Conservation (phyloP, 1,139 yeast genomes). For the Zygosaccharomyces pseudobailii region DNA sequence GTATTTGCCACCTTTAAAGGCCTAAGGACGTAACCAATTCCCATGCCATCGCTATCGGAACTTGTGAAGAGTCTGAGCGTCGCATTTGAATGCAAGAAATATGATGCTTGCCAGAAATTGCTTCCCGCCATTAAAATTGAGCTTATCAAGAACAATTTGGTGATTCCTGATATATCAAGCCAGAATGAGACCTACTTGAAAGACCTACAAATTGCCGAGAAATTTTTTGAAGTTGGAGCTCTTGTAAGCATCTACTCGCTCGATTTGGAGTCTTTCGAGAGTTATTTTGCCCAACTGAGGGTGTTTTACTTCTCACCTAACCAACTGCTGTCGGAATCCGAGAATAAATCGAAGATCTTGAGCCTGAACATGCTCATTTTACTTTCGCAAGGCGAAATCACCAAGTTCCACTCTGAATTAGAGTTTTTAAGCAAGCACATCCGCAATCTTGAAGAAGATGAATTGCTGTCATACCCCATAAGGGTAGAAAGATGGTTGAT, state of each 20-base stretch:
- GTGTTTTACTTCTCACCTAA: constrained; percentile 57
- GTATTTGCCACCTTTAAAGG: constrained; percentile 14
- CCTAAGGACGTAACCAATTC: background rate
- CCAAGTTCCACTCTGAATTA: constrained; percentile 84
- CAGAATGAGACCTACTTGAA: constrained; percentile 44
- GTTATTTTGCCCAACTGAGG: constrained; percentile 67
- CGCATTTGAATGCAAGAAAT: constrained; percentile 58
- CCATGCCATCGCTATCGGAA: constrained; percentile 38
- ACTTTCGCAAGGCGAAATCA: constrained; percentile 77
- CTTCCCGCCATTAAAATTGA: constrained; percentile 73
- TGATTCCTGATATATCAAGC: constrained; percentile 56
- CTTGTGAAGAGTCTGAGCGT: constrained; percentile 64
- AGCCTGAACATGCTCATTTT: constrained; percentile 73
- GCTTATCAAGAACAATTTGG: constrained; percentile 68
- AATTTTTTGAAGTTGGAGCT: constrained; percentile 84
- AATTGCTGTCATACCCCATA: constrained; percentile 73
- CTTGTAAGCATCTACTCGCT: constrained; percentile 62
- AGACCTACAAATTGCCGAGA: constrained; percentile 74
- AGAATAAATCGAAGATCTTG: constrained; percentile 69
- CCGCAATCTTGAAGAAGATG: constrained; percentile 55
- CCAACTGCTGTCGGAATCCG: constrained; percentile 47
- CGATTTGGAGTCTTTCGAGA: constrained; percentile 63
- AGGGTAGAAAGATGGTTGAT: constrained; percentile 87
- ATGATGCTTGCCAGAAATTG: constrained; percentile 53
- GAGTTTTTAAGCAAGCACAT: constrained; percentile 60